phyloP scores from a whole-genome alignment of 1,284 basidiomycete species.

The Trichosporon coremiiforme region DNA sequence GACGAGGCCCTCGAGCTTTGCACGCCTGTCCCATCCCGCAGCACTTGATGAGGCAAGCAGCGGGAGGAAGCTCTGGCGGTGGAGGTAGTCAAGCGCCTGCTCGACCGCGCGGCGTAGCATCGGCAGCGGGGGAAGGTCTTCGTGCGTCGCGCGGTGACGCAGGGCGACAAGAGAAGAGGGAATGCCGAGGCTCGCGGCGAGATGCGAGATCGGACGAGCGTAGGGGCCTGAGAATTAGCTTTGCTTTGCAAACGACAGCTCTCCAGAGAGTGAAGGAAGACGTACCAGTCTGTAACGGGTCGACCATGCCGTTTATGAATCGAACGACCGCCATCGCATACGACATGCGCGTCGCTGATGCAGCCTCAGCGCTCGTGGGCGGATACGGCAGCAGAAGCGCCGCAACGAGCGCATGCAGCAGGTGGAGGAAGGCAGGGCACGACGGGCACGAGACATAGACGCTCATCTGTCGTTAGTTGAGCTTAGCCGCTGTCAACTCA shows the following conservation, averaged over 20 bases:
- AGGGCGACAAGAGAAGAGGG: slow-evolving; percentile 92
- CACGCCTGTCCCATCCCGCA: slow-evolving; percentile 50
- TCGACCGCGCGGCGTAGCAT: slow-evolving; percentile 74
- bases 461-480: slow-evolving; percentile 61
- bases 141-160: slow-evolving; percentile 92
- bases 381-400: slow-evolving; percentile 63
- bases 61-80: slow-evolving; percentile 74
- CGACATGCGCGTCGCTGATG: slow-evolving; percentile 61
- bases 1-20: slow-evolving; percentile 59
- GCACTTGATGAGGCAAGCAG: slow-evolving; percentile 64
- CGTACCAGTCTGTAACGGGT: slow-evolving; percentile 85
- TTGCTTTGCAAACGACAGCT: too few relatives aligned
- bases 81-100: slow-evolving; percentile 65
- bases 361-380: slow-evolving; percentile 64
- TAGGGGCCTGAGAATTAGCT: slow-evolving; percentile 56
- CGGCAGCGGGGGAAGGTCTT: slow-evolving; percentile 84
- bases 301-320: slow-evolving; percentile 94
- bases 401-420: slow-evolving; percentile 65
- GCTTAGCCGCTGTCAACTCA: slow-evolving; percentile 57
- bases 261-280: slow-evolving; percentile 36
- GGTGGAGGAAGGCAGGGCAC: slow-evolving; percentile 65
- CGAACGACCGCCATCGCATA: slow-evolving; percentile 71
- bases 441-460: slow-evolving; percentile 70
- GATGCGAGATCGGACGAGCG: slow-evolving; percentile 84
- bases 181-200: slow-evolving; percentile 81